Conservation (phyloP, 768 basidiomycete species). For the Trametes gibbosa region DNA sequence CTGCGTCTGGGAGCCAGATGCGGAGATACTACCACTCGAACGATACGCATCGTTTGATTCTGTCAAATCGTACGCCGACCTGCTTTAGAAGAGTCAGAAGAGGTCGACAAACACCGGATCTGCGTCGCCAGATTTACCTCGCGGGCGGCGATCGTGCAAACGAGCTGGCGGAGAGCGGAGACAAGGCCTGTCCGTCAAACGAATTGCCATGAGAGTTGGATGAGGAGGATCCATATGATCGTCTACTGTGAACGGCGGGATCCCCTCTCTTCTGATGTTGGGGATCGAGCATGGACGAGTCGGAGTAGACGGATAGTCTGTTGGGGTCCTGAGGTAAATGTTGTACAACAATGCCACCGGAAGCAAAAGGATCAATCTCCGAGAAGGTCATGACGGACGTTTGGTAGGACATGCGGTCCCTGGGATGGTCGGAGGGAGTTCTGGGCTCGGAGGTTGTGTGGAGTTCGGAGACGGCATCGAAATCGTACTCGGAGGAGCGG, state of each 20-base stretch:
- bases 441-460: slow-evolving; percentile 40
- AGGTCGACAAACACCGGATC: too few species aligned
- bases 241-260: slow-evolving; percentile 37
- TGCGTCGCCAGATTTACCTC: slow-evolving; percentile 2
- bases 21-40: not conserved
- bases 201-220: slow-evolving; percentile 44
- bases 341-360: slow-evolving; percentile 43
- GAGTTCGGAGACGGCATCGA: slow-evolving; percentile 26
- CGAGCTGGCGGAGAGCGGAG: slow-evolving; percentile 10
- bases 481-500: slow-evolving; percentile 50
- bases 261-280: slow-evolving; percentile 38
- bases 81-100: not conserved
- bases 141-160: slow-evolving; percentile 13
- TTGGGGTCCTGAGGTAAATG: slow-evolving; percentile 40
- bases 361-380: slow-evolving; percentile 64
- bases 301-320: slow-evolving; percentile 53
- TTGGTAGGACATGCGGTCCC: slow-evolving; percentile 35
- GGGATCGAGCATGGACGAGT: slow-evolving; percentile 46
- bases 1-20: not conserved
- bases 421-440: slow-evolving; percentile 48
- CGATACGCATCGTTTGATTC: slow-evolving; percentile 5
- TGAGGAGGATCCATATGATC: slow-evolving; percentile 58
- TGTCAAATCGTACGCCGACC: slow-evolving; percentile 9
- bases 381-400: slow-evolving; percentile 61
- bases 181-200: slow-evolving; percentile 17